A percentile compares a stretch with the other conserved stretches of the same genome.
Evolutionary conservation across 257 asterid genomes (phyloP).

Genomic region (Scutellaria barbata): DNA sequence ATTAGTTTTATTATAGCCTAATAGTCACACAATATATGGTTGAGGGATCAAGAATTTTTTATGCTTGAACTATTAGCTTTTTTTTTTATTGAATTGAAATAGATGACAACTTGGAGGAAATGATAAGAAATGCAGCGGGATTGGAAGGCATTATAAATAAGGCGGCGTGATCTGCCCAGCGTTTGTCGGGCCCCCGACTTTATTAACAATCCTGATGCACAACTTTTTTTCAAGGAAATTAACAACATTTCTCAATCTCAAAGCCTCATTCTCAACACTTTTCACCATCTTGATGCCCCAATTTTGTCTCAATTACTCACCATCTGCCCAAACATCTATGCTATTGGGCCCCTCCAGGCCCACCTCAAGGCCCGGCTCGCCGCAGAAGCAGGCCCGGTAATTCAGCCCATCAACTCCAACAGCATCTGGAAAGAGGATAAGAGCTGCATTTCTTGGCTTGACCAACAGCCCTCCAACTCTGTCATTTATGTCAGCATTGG

Average conservation of each 20-base stretch:
- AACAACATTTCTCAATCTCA: conserved; percentile 43
- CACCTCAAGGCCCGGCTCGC: conserved; percentile 41
- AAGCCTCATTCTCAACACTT: conserved; percentile 64
- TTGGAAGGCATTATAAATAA: too few relatives aligned
- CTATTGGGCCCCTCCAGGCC: conserved; percentile 66
- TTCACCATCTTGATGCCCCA: conserved; percentile 54
- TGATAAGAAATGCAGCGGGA: too few relatives aligned
- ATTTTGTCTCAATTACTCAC: conserved; percentile 41
- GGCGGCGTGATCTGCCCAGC: too few relatives aligned
- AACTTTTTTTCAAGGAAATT: not conserved
- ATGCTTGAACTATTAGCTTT: too few relatives aligned
- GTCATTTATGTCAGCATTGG: conserved; percentile 45
- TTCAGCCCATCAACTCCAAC: conserved; percentile 12
- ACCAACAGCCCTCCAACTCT: conserved; percentile 41
- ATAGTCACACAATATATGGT: too few relatives aligned
- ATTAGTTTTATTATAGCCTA: too few relatives aligned
- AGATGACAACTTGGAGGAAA: too few relatives aligned
- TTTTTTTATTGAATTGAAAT: too few relatives aligned
- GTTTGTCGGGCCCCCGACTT: not conserved
- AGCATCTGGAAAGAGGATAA: conserved; percentile 57
- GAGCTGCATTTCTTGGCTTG: conserved; percentile 38
- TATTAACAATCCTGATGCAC: conserved; percentile 45
- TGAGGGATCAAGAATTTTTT: too few relatives aligned
- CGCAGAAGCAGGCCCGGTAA: not conserved
- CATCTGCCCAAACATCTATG: conserved; percentile 50